phyloP scores from a whole-genome alignment of 805 yeast species.

The Saturnispora gosingensis region DNA sequence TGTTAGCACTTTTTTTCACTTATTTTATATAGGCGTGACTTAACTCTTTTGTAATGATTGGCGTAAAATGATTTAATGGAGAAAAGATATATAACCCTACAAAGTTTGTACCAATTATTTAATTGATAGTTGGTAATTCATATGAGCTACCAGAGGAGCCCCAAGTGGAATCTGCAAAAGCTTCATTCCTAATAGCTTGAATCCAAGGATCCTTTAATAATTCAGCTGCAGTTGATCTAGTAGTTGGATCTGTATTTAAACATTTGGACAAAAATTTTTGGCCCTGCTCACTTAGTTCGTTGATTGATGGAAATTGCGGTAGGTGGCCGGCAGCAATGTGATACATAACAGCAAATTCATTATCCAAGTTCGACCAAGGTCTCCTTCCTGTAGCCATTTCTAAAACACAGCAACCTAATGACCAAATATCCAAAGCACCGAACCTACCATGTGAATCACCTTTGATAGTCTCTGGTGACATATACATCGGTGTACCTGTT shows the following conservation, averaged over 20 bases:
- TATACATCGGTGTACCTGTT: slow-evolving; percentile 98
- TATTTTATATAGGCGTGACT: neutral
- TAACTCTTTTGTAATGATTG: neutral
- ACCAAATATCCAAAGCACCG: slow-evolving; percentile 86
- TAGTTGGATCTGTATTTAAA: slow-evolving; percentile 71
- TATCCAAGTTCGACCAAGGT: slow-evolving; percentile 95
- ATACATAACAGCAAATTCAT: slow-evolving; percentile 98
- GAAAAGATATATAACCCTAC: neutral
- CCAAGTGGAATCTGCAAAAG: slow-evolving; percentile 40
- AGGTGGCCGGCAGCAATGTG: slow-evolving; percentile 93
- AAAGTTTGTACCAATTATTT: neutral
- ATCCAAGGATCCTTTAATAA: slow-evolving; percentile 88
- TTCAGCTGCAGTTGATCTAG: slow-evolving; percentile 78
- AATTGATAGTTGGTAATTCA: neutral
- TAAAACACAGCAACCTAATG: slow-evolving; percentile 88
- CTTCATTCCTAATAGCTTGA: slow-evolving; percentile 55
- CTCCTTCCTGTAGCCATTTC: slow-evolving; percentile 96
- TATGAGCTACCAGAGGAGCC: slow-evolving; percentile 1
- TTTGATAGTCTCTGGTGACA: slow-evolving; percentile 95
- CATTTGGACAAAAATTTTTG: slow-evolving; percentile 62
- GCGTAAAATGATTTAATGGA: neutral
- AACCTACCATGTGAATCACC: slow-evolving; percentile 54
- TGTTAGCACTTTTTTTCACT: neutral
- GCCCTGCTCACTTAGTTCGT: slow-evolving; percentile 72
- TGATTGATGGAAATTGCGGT: slow-evolving; percentile 74